Percentiles rank a stretch among this genome's conserved stretches.
These are phyloP conservation scores for Podaxis rugospora DNA, from an alignment of 768 basidiomycete species.

Conservation along the genomic window DNA sequence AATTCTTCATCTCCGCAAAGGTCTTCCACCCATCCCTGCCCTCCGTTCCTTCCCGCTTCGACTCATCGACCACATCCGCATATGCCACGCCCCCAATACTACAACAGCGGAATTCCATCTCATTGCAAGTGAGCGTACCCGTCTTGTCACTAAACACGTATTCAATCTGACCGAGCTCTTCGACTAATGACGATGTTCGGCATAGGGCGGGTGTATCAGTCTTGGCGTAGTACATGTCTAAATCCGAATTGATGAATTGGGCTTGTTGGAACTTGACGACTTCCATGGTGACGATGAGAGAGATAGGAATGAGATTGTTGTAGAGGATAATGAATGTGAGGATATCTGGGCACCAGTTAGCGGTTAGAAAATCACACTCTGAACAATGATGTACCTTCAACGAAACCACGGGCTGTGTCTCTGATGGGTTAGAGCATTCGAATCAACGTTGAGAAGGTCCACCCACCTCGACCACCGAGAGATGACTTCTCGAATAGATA, in stretches of 20 bases:
- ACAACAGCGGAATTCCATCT: slow-evolving; percentile 96
- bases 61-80: slow-evolving; percentile 87
- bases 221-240: slow-evolving; percentile 96
- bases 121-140: slow-evolving; percentile 93
- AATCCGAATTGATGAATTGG: slow-evolving; percentile 92
- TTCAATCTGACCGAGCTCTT: slow-evolving; percentile 97
- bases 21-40: slow-evolving; percentile 68
- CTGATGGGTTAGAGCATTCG: not conserved
- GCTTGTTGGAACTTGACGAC: slow-evolving; percentile 99
- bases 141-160: slow-evolving; percentile 96
- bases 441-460: not conserved
- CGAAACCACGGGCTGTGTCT: slow-evolving; percentile 64
- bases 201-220: slow-evolving; percentile 97
- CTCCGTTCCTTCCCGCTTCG: slow-evolving; percentile 60
- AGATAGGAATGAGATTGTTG: slow-evolving; percentile 99
- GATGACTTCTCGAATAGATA: slow-evolving; percentile 70
- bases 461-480: slow-evolving; percentile 60
- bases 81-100: slow-evolving; percentile 87
- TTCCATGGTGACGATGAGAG: slow-evolving; percentile 99
- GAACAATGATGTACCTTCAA: slow-evolving; percentile 55
- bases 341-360: slow-evolving; percentile 57
- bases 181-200: slow-evolving; percentile 96
- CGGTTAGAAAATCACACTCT: slow-evolving; percentile 2
- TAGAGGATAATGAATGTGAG: slow-evolving; percentile 98
- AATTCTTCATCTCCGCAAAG: slow-evolving; percentile 65